A percentile compares a stretch with the other conserved stretches of the same genome.
These are phyloP conservation scores for Volvox africanus DNA, from an alignment of 139 green algal genomes.

Conservation along the genomic window DNA sequence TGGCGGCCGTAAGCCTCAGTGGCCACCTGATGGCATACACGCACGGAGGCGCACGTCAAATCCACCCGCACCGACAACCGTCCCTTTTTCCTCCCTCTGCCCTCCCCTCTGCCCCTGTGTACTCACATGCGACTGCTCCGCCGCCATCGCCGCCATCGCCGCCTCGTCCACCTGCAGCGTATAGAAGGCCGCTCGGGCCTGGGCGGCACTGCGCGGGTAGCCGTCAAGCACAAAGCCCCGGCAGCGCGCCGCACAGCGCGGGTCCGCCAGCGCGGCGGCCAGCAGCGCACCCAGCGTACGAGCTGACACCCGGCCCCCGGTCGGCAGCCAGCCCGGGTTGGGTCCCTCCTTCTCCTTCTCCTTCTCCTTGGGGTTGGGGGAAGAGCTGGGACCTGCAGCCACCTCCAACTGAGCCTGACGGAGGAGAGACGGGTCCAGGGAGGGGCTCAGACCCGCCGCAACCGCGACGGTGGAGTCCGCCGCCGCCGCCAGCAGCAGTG, in stretches of 20 bases:
- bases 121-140: slow-evolving; percentile 12
- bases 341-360: background rate
- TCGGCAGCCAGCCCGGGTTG: background rate
- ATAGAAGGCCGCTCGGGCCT: slow-evolving; percentile 55
- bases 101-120: background rate
- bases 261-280: slow-evolving; percentile 34
- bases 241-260: background rate
- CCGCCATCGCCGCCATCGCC: slow-evolving; percentile 11
- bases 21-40: too few species aligned
- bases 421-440: background rate
- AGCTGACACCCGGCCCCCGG: slow-evolving; percentile 49
- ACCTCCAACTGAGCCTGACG: background rate
- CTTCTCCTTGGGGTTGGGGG: background rate
- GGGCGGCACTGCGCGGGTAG: slow-evolving; percentile 44
- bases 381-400: background rate
- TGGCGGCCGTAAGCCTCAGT: too few species aligned
- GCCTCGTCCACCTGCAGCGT: slow-evolving; percentile 21
- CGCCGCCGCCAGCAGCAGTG: slow-evolving; percentile 54
- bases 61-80: background rate
- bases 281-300: slow-evolving; percentile 50
- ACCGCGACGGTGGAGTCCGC: slow-evolving; percentile 28
- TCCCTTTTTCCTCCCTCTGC: background rate
- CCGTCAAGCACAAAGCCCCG: slow-evolving; percentile 65
- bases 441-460: slow-evolving; percentile 20
- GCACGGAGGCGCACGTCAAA: too few species aligned